phyloP scores from a whole-genome alignment of 495 filamentous ascomycete species.

The Lasiosphaeria ovina region DNA sequence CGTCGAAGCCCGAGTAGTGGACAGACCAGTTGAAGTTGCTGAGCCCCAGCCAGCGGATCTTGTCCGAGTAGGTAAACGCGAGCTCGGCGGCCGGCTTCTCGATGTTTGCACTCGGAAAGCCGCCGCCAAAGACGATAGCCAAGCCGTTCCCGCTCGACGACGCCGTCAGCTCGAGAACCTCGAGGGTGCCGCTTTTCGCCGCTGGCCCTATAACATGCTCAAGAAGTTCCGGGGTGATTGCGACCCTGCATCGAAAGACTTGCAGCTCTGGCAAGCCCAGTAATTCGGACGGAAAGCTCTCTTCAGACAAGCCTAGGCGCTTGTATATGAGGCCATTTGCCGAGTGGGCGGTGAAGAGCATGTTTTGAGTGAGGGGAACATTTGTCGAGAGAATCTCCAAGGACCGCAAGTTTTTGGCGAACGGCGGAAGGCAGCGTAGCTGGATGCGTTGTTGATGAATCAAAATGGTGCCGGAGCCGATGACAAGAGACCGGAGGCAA shows the following conservation, averaged over 20 bases:
- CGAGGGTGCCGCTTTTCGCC: constrained; percentile 11
- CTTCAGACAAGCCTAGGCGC: neutral
- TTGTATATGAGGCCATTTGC: neutral
- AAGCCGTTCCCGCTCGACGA: neutral
- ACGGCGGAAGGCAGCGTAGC: constrained; percentile 12
- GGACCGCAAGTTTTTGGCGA: constrained; percentile 6
- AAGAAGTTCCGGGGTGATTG: constrained; percentile 7
- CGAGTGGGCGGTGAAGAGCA: constrained; percentile 8
- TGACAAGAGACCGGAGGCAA: neutral
- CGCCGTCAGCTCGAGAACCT: constrained; percentile 23
- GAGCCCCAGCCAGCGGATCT: constrained; percentile 24
- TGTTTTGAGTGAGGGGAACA: neutral
- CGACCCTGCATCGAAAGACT: constrained; percentile 21
- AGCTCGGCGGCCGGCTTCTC: constrained; percentile 11
- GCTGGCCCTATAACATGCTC: constrained; percentile 11
- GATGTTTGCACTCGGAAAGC: neutral
- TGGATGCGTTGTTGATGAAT: neutral
- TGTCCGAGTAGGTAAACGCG: constrained; percentile 12
- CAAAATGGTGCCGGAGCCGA: neutral
- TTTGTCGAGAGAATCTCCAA: constrained; percentile 11
- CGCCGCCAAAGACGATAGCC: neutral
- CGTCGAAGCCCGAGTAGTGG: constrained; percentile 15
- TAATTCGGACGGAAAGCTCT: neutral
- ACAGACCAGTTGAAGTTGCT: constrained; percentile 26
- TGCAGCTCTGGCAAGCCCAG: constrained; percentile 18